Evolutionary conservation across 2,329 filamentous ascomycete species (phyloP).

Genomic region (Neofusicoccum cordaticola): DNA sequence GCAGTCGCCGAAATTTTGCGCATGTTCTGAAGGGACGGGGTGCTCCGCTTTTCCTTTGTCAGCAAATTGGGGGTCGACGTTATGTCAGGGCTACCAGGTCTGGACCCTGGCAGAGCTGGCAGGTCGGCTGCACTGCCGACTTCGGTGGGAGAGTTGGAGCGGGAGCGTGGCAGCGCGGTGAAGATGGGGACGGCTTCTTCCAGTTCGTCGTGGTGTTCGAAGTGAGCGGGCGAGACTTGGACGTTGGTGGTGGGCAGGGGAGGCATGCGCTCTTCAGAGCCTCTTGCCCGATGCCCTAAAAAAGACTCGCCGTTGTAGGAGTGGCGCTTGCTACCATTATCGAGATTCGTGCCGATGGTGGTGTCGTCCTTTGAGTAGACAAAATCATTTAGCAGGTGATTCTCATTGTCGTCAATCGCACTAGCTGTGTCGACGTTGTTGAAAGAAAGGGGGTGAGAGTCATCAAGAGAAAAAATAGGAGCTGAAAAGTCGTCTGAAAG

Average conservation of each 20-base stretch:
- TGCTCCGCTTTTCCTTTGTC: neutral
- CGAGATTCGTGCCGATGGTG: neutral
- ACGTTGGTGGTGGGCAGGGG: constrained; percentile 40
- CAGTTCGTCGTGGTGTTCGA: constrained; percentile 6
- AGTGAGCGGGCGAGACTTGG: constrained; percentile 24
- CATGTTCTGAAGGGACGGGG: neutral
- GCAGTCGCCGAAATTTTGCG: constrained; percentile 5
- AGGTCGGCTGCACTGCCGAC: neutral
- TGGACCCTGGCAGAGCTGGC: neutral
- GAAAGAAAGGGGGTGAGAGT: neutral
- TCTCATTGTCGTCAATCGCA: constrained; percentile 19
- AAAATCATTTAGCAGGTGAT: neutral
- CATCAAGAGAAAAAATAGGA: neutral
- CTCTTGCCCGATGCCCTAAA: constrained; percentile 59
- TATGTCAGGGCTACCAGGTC: neutral
- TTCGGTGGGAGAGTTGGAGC: constrained; percentile 37
- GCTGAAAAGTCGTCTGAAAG: neutral
- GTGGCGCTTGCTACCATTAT: neutral
- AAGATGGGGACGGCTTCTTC: constrained; percentile 6
- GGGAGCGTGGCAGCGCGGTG: constrained; percentile 10
- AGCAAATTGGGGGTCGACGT: neutral
- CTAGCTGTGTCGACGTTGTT: constrained; percentile 18
- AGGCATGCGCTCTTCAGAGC: constrained; percentile 22
- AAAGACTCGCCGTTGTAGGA: constrained; percentile 48
- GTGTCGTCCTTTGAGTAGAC: neutral